Conservation (phyloP, 2,329 filamentous ascomycete species). For the Arthrobotrys musiformis region DNA sequence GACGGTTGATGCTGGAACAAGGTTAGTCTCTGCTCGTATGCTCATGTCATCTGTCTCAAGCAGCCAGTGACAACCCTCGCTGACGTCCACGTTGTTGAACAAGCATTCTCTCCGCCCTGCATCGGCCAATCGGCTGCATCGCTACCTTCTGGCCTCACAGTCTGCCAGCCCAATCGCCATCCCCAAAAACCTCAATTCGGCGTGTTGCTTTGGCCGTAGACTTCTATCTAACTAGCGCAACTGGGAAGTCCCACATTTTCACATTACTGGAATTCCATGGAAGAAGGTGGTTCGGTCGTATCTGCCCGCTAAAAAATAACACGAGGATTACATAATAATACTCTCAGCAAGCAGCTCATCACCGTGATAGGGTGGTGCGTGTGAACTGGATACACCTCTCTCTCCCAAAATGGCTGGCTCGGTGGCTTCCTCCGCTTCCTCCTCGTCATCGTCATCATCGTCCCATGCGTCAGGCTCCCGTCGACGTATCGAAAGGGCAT, state of each 20-base stretch:
- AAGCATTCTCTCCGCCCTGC: constrained; percentile 2
- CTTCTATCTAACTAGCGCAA: not conserved
- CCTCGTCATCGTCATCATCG: constrained; percentile 35
- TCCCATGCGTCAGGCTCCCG: constrained; percentile 6
- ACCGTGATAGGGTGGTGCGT: not conserved
- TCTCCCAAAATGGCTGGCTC: constrained; percentile 50
- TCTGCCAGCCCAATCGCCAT: constrained; percentile 3
- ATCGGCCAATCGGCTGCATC: constrained; percentile 7
- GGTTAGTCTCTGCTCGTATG: too few species aligned
- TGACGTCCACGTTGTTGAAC: constrained; percentile 9
- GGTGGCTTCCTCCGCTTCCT: constrained; percentile 10
- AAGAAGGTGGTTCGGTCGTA: not conserved
- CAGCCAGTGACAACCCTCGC: not conserved
- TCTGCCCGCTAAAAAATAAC: not conserved
- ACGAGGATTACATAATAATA: constrained; percentile 34
- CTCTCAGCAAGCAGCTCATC: not conserved
- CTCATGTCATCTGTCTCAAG: not conserved
- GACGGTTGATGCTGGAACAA: not conserved
- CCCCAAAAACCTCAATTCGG: not conserved
- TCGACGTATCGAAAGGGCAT: constrained; percentile 1
- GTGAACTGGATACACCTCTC: not conserved
- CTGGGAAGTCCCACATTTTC: not conserved
- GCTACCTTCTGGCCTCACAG: not conserved
- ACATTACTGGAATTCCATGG: too few species aligned
- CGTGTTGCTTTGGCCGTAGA: not conserved